A percentile compares a stretch with the other conserved stretches of the same genome.
phyloP scores from a whole-genome alignment of 305 asterid species.

The Lippia alba region DNA sequence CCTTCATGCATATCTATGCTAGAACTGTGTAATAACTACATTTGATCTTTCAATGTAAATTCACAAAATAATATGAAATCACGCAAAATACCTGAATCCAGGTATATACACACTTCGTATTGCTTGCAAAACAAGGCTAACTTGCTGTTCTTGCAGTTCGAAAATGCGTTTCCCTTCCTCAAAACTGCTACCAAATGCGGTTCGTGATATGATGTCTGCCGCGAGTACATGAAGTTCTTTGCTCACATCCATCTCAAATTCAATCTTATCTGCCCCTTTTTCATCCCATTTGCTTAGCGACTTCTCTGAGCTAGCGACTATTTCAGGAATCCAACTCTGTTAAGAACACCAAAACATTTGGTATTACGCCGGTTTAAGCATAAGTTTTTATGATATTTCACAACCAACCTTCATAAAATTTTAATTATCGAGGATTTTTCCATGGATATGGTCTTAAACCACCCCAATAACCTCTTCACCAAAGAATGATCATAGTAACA shows the following conservation, averaged over 20 bases:
- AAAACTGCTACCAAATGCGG: conserved; percentile 68
- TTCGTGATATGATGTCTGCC: conserved; percentile 66
- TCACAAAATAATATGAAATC: background rate
- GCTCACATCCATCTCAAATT: conserved; percentile 62
- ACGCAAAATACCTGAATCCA: conserved; percentile 54
- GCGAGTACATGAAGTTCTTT: conserved; percentile 57
- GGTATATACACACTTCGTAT: conserved; percentile 59
- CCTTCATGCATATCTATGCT: too few species aligned
- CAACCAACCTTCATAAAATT: background rate
- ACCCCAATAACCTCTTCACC: too few species aligned
- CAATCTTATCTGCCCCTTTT: conserved; percentile 40
- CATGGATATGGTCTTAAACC: too few species aligned
- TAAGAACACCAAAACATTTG: conserved; percentile 6
- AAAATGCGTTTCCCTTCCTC: conserved; percentile 67
- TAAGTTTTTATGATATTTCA: background rate
- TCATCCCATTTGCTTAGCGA: conserved; percentile 53
- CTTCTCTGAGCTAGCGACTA: conserved; percentile 44
- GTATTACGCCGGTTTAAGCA: background rate
- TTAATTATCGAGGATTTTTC: background rate
- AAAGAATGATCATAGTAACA: too few species aligned
- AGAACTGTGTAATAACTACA: too few species aligned
- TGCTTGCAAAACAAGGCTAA: conserved; percentile 53
- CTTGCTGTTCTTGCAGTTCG: conserved; percentile 62
- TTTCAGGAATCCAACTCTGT: conserved; percentile 68
- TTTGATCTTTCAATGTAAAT: too few species aligned